A percentile compares a stretch with the other conserved stretches of the same genome.
These are phyloP conservation scores for Tothia fuscella DNA, from an alignment of 2,329 filamentous ascomycete genomes.

Conservation along the genomic window DNA sequence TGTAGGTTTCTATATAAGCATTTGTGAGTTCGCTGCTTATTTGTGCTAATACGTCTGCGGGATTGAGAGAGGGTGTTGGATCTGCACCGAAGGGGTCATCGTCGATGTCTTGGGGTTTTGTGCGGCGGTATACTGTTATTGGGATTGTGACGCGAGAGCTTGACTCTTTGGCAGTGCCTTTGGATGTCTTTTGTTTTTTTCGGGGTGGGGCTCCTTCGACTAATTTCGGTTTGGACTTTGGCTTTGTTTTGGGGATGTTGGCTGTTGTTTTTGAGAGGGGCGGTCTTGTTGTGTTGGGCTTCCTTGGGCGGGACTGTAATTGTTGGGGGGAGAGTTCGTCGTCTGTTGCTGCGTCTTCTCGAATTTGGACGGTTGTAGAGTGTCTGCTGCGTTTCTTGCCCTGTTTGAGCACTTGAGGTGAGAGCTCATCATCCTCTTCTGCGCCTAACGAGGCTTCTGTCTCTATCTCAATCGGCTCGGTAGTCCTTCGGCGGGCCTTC, in stretches of 20 bases:
- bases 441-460: not conserved
- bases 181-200: not conserved
- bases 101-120: conserved; percentile 30
- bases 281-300: not conserved
- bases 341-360: not conserved
- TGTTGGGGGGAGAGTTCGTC: conserved; percentile 7
- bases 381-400: not conserved
- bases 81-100: conserved; percentile 34
- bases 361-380: not conserved
- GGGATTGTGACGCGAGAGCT: too few relatives aligned
- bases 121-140: conserved; percentile 50
- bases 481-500: not conserved
- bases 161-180: too few relatives aligned
- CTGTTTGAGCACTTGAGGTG: not conserved
- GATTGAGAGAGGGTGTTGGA: conserved; percentile 6
- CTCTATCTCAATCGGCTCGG: not conserved
- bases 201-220: not conserved
- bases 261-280: not conserved
- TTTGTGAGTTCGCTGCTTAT: conserved; percentile 5
- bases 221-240: not conserved
- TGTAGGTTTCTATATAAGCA: not conserved
- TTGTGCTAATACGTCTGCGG: conserved; percentile 11
- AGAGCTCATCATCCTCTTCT: conserved; percentile 2
- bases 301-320: not conserved
- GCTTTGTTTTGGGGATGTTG: not conserved